A percentile compares a stretch with the other conserved stretches of the same genome.
These are phyloP conservation scores for Trebouxia gelatinosa DNA, from an alignment of 163 green algal genomes.

Conservation along the genomic window DNA sequence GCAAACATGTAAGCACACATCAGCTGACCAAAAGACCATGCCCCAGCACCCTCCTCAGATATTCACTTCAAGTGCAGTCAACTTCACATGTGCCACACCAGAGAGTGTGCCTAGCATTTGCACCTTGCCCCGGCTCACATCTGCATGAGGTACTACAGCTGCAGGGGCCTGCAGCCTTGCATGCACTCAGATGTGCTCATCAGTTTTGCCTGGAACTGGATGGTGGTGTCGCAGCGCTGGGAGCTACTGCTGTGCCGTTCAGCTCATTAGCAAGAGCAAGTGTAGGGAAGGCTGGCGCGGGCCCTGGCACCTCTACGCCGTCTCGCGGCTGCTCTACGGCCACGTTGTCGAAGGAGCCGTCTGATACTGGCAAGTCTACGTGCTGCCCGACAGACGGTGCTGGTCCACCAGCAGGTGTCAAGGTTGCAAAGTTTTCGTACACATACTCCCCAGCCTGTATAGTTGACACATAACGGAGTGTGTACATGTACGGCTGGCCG, in stretches of 20 bases:
- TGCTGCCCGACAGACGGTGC: background rate
- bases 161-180: too few species aligned
- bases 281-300: constrained; percentile 2
- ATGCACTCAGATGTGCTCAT: too few species aligned
- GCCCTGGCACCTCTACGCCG: background rate
- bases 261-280: background rate
- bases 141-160: too few species aligned
- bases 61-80: too few species aligned
- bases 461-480: background rate
- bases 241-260: background rate
- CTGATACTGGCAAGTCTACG: background rate
- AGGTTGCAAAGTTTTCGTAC: background rate
- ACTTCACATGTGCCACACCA: too few species aligned
- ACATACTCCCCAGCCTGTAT: constrained; percentile 17
- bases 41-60: too few species aligned
- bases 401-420: background rate
- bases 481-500: background rate
- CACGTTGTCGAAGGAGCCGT: constrained; percentile 10
- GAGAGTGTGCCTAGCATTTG: too few species aligned
- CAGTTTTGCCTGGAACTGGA: too few species aligned
- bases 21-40: too few species aligned
- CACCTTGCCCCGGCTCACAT: too few species aligned
- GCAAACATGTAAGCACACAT: too few species aligned
- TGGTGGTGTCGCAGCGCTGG: background rate
- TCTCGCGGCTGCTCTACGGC: background rate